Conservation (phyloP, 2,329 filamentous ascomycete genomes). For the Parastagonospora nodorum region DNA sequence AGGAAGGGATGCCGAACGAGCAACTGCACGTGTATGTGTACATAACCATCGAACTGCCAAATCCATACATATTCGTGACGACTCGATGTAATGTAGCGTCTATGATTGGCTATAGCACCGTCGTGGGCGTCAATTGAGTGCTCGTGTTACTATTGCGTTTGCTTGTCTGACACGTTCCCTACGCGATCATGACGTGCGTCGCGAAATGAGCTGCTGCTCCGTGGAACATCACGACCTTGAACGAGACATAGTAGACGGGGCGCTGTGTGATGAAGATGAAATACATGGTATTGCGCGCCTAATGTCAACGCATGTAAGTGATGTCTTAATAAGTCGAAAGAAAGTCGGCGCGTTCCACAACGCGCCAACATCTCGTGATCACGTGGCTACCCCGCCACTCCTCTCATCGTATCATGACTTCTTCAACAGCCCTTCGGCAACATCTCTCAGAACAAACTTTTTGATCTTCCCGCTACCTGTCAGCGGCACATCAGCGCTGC, state of each 20-base stretch:
- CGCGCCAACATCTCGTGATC: neutral
- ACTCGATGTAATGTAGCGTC: conserved; percentile 5
- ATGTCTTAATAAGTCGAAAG: neutral
- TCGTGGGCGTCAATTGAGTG: neutral
- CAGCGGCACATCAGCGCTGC: conserved; percentile 43
- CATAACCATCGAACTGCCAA: conserved; percentile 4
- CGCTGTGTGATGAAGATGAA: too few species aligned
- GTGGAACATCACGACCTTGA: too few species aligned
- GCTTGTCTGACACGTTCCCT: neutral
- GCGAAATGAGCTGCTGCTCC: too few species aligned
- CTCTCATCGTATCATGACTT: neutral
- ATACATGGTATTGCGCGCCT: too few species aligned
- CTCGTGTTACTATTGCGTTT: conserved; percentile 1
- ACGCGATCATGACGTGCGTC: too few species aligned
- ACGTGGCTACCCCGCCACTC: neutral
- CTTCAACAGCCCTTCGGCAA: conserved; percentile 31
- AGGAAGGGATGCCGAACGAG: neutral
- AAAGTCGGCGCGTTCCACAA: neutral
- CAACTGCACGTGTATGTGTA: conserved; percentile 10
- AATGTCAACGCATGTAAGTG: neutral
- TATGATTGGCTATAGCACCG: conserved; percentile 10
- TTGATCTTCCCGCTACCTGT: conserved; percentile 54
- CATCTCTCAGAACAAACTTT: conserved; percentile 46
- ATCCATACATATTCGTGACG: conserved; percentile 19
- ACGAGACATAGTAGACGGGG: too few species aligned